Evolutionary conservation across 2,329 filamentous ascomycete species (phyloP).

Genomic region (Dactylella cylindrospora): DNA sequence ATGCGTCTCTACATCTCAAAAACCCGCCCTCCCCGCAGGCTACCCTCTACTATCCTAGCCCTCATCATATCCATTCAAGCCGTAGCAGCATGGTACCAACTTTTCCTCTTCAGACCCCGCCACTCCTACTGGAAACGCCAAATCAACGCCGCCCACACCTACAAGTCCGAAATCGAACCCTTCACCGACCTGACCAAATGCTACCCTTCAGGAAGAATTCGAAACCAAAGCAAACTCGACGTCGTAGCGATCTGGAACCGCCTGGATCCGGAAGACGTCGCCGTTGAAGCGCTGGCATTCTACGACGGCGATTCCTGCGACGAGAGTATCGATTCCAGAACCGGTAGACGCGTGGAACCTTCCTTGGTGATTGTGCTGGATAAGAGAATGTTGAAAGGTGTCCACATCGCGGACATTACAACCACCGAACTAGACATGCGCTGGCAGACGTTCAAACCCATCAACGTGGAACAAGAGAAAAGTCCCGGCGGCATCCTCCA

Average conservation of each 20-base stretch:
- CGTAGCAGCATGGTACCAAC: conserved; percentile 18
- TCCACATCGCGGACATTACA: conserved; percentile 1
- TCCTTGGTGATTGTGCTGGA: conserved; percentile 11
- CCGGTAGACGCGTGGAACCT: neutral
- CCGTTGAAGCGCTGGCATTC: conserved; percentile 15
- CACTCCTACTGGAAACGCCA: conserved; percentile 8
- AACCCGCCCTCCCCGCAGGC: too few relatives aligned
- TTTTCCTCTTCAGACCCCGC: conserved; percentile 6
- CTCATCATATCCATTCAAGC: neutral
- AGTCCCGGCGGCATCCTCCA: neutral
- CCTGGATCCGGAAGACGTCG: neutral
- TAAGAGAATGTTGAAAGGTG: neutral
- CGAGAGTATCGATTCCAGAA: neutral
- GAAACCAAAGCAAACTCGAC: too few relatives aligned
- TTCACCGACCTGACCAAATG: too few relatives aligned
- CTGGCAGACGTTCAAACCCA: conserved; percentile 15
- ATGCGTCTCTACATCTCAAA: too few relatives aligned
- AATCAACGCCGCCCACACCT: neutral
- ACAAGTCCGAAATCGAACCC: neutral
- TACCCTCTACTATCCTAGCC: too few relatives aligned
- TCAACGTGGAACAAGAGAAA: conserved; percentile 1
- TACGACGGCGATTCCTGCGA: conserved; percentile 4
- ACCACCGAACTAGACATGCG: neutral
- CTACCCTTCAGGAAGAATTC: too few relatives aligned
- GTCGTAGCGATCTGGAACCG: conserved; percentile 23